Base-by-base conservation (phyloP, 2,329 filamentous ascomycete species). In the Ceratocystis eucalypticola region DNA sequence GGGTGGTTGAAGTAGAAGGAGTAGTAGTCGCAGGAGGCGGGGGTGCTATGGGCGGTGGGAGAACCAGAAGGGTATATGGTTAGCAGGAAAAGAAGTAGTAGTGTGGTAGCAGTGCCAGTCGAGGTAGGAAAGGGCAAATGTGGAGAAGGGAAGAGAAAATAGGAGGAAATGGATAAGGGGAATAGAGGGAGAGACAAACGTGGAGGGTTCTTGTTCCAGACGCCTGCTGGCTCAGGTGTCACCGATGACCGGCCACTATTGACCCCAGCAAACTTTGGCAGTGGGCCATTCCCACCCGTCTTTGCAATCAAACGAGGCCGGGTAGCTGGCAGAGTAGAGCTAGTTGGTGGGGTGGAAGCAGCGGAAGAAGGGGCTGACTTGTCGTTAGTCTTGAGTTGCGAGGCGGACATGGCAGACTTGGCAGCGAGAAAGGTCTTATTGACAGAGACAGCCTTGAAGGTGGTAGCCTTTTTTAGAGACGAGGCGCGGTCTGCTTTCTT, bases 161-260 rank as follows among this genome's bases (percentile, higher is more conserved):
- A 12, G 20, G 25, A 10, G 28, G 45, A 15, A 7, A 20, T 10
- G 30, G 48, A 12, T 20, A 37, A 17, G 41, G n/a, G n/a, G 61
- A 33, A 30, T 69, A 62, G 44, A 41, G 50, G 33, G 64, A 78
- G 50, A 33, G 64, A 78, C 86, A 74, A 82, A 88, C 89, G 88
- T 79, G 87, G 37, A 41, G 37, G 82, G 74, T 94, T 95, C 76
- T 91, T 92, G 77, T 94, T 95, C 90, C 90, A 95, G 50, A 95
- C 89, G 65, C 82, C 87, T 74, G 79, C 88, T 37, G 83, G 81
- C 74, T 92, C 88, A 15, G 89, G 88, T 30, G 84, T 85, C 68
- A 82, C 88, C 68, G 82, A 73, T 20, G 81, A 85, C 64, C 82
- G 82, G 68, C 84, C 82, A 71, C 84, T 86, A 71, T 80, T 71